These are phyloP conservation scores for Aspergillus wentii DNA, from an alignment of 495 filamentous ascomycete species.

Conservation along the genomic window DNA sequence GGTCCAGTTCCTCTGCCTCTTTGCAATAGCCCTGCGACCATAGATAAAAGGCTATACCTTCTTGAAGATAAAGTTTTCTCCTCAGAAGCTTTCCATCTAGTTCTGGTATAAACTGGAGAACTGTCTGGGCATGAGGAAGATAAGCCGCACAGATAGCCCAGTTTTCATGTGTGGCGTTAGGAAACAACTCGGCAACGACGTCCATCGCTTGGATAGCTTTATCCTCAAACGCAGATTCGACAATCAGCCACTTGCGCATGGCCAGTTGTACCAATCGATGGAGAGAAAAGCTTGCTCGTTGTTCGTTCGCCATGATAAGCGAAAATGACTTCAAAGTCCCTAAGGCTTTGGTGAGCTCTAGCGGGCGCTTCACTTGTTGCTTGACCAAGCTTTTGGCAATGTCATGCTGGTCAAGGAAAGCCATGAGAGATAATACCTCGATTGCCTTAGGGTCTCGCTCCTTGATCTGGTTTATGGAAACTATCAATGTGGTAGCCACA, in stretches of 20 bases:
- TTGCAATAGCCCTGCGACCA: slow-evolving; percentile 7
- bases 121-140: slow-evolving; percentile 32
- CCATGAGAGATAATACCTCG: slow-evolving; percentile 41
- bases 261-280: slow-evolving; percentile 42
- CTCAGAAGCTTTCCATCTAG: background rate
- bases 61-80: slow-evolving; percentile 8
- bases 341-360: slow-evolving; percentile 26
- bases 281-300: slow-evolving; percentile 22
- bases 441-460: slow-evolving; percentile 28
- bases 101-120: slow-evolving; percentile 9
- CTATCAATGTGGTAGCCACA: slow-evolving; percentile 27
- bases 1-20: slow-evolving; percentile 13
- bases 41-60: slow-evolving; percentile 12
- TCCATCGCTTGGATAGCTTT: slow-evolving; percentile 28
- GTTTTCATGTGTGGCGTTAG: slow-evolving; percentile 24
- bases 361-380: slow-evolving; percentile 9
- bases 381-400: slow-evolving; percentile 33
- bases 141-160: slow-evolving; percentile 28
- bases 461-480: slow-evolving; percentile 38
- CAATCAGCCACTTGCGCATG: slow-evolving; percentile 35
- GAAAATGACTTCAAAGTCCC: slow-evolving; percentile 39
- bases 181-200: slow-evolving; percentile 25
- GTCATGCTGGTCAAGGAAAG: slow-evolving; percentile 33
- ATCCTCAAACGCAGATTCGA: slow-evolving; percentile 10
- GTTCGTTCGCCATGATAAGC: slow-evolving; percentile 21